phyloP scores from a whole-genome alignment of 2,329 filamentous ascomycete genomes.

The Epichloe festucae region DNA sequence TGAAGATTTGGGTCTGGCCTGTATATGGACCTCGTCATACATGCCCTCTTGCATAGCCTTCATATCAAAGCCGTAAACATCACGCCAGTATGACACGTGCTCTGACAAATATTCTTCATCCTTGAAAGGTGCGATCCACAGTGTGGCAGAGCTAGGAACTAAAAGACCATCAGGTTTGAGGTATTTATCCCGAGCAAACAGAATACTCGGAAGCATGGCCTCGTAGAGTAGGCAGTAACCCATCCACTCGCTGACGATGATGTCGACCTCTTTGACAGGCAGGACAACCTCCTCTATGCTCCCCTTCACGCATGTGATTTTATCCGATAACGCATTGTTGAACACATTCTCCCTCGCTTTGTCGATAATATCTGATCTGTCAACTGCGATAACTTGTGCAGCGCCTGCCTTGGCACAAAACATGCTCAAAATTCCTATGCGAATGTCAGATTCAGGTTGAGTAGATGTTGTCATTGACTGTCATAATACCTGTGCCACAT shows the following conservation, averaged over 20 bases:
- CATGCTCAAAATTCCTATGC: constrained; percentile 70
- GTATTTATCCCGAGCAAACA: constrained; percentile 80
- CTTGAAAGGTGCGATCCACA: constrained; percentile 69
- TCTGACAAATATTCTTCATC: constrained; percentile 68
- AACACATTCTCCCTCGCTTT: constrained; percentile 77
- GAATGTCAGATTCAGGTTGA: constrained; percentile 7
- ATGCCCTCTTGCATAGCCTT: constrained; percentile 75
- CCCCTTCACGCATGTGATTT: constrained; percentile 69
- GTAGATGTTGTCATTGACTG: background rate
- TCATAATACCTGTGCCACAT: constrained; percentile 51
- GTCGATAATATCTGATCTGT: constrained; percentile 81
- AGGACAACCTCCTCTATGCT: constrained; percentile 78
- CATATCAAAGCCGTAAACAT: constrained; percentile 95
- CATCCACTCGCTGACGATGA: constrained; percentile 98
- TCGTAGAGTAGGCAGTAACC: constrained; percentile 89
- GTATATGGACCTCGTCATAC: constrained; percentile 68
- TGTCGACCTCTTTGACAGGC: constrained; percentile 71
- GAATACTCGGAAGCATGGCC: constrained; percentile 87
- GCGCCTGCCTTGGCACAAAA: constrained; percentile 89
- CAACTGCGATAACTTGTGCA: constrained; percentile 74
- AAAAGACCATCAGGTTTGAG: constrained; percentile 68
- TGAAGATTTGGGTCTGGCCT: constrained; percentile 50
- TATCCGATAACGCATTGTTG: constrained; percentile 60
- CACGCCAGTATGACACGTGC: constrained; percentile 73
- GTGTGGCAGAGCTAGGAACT: constrained; percentile 72